Evolutionary conservation across 2,329 filamentous ascomycete species (phyloP), one percentile per base, ranked within the genome.

Genomic region (Trichocomaceae sp.): DNA sequence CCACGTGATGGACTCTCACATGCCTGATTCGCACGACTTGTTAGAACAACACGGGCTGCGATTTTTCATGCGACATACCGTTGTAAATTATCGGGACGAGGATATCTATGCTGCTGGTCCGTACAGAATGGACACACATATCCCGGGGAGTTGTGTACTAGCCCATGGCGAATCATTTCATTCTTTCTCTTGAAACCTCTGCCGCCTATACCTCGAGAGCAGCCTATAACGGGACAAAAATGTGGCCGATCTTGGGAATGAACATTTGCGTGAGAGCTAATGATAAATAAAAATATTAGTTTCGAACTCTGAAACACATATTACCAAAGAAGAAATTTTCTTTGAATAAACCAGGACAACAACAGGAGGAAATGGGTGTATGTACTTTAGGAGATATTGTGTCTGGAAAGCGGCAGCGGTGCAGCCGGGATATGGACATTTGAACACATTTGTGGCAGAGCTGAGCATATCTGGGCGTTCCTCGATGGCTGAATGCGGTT

Each of bases 71-170:
- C 7, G 56, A 22, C 80, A 61, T 78, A 95, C 89, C 92, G 84
- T 76, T 96, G 92, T 54, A 99, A 75, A 76, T 97, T 97, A 70
- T 99, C 93, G 33, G 93, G 93, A 62, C 93, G 80, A 5, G 93
- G 93, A 69, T 97, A 97, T 67, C 87, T 91, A 70, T 96, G 92
- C 68, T 96, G 90, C 61, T 90, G 81, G 65, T 96, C 90, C 1
- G 90, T 88, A 69, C 93, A 99, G 67, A 96, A 97, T 0, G 93
- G 93, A 69, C 93, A 99, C 29, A 96, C 85, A 65, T 97, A 99
- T 57, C 92, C 92, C 1, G 93, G 93, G 7, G 90, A 95, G 61
- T 90, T 86, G 66, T 99, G 93, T 3, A 97, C 93, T 2, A 97
- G 80, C 1, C 92, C 91, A 64, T 86, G 83, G n/a, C 83, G 75